phyloP scores from a whole-genome alignment of 2,329 filamentous ascomycete species.

The Coleophoma eucalyptorum region DNA sequence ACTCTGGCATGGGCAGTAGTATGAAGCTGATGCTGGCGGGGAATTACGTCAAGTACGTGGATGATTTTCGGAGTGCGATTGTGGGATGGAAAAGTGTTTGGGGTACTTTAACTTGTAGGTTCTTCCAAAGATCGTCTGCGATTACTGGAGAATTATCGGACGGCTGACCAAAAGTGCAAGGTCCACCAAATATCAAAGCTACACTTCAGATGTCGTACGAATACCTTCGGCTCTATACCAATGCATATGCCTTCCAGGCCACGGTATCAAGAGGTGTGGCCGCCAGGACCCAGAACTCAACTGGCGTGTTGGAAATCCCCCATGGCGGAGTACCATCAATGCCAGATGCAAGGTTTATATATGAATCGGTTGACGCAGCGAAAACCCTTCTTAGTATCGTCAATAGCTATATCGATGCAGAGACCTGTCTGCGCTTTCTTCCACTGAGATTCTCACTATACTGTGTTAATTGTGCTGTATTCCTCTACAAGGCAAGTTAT shows the following conservation, averaged over 20 bases:
- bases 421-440: constrained; percentile 55
- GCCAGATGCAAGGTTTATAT: constrained; percentile 61
- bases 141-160: no score
- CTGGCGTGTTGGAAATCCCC: constrained; percentile 31
- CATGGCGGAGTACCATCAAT: constrained; percentile 50
- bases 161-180: constrained; percentile 24
- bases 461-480: constrained; percentile 58
- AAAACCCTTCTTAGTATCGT: constrained; percentile 57
- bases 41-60: constrained; percentile 70
- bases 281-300: constrained; percentile 8
- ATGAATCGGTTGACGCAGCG: constrained; percentile 59
- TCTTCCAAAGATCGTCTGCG: background rate
- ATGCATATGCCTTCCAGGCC: constrained; percentile 71
- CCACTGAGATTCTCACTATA: constrained; percentile 58
- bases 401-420: constrained; percentile 54
- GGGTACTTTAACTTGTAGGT: constrained; percentile 59
- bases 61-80: constrained; percentile 67
- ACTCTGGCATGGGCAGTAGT: constrained; percentile 65
- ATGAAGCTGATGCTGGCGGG: constrained; percentile 66
- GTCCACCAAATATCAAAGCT: constrained; percentile 61
- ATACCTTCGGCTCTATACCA: constrained; percentile 67
- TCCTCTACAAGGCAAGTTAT: constrained; percentile 52
- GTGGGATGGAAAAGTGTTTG: constrained; percentile 68
- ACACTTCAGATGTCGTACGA: constrained; percentile 67
- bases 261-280: constrained; percentile 47